phyloP scores from a whole-genome alignment of 106 monocot genomes.

The Dendrobium nobile region DNA sequence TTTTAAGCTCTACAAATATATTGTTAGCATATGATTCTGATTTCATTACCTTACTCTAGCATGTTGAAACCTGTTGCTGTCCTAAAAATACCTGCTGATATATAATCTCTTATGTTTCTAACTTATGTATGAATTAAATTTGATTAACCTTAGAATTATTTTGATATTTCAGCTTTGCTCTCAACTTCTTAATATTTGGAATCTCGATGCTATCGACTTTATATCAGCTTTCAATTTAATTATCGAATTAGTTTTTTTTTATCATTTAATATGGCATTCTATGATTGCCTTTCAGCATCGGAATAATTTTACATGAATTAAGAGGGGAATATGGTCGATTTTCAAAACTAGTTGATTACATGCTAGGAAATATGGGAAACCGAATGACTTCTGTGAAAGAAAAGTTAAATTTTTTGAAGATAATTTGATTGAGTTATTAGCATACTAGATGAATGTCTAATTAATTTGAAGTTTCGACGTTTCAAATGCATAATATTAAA shows the following conservation, averaged over 20 bases:
- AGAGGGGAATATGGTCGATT: background rate
- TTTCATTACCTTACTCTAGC: background rate
- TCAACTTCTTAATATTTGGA: no score
- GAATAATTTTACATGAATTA: background rate
- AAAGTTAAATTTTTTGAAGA: background rate
- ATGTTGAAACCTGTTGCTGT: background rate
- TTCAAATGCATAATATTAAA: no score
- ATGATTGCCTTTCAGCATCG: background rate
- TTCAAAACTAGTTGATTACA: background rate
- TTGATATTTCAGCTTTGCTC: no score
- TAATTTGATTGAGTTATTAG: background rate
- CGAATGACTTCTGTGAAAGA: background rate
- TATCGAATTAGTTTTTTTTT: no score
- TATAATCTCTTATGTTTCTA: background rate
- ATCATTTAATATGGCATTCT: background rate
- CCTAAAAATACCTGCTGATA: background rate
- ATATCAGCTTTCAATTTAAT: no score
- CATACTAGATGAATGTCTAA: background rate
- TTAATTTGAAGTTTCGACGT: background rate
- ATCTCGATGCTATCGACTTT: no score
- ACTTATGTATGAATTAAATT: background rate
- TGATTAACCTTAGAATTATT: background rate
- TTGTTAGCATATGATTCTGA: background rate
- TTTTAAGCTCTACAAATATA: background rate
- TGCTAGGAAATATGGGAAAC: background rate